Evolutionary conservation across 164 flowering plant species (phyloP), one percentile per base, ranked within the genome.

Genomic region (Magnolia officinalis): DNA sequence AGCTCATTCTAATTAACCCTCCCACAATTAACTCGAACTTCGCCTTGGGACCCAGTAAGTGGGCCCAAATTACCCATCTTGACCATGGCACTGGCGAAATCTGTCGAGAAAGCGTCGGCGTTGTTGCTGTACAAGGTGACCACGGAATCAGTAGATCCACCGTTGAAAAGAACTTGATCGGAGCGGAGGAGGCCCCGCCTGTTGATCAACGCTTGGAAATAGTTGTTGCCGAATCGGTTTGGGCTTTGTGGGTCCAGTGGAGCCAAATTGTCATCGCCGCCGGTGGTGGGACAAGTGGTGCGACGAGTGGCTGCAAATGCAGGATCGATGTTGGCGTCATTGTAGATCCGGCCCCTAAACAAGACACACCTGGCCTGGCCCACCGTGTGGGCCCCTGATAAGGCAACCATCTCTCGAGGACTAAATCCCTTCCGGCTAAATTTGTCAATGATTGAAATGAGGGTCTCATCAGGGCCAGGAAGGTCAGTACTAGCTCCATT

Each of bases 141-240:
- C 50, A 68, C 9, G 31, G 19, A 13, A 6, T 37, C 71, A 19
- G n/a, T 31, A 20, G 71, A 24, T 1, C 50, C 71, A 68, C 51
- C 71, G 2, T 31, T 68, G 50, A 20, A 68, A 2, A 65, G 68
- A 19, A 26, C 50, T 68, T 68, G 71, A 19, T 68, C 50, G 1
- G 71, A 68, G 11, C 31, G 71, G 31, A 68, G 71, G 18, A 68
- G 71, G n/a, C 71, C 71, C 50, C 7, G 29, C n/a, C 26, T 68
- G 6, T 65, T 24, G 29, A 65, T 21, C 68, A 65, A 65, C 16
- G 16, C 26, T 20, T 31, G 18, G 50, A 31, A 68, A n/a, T 68
- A 68, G n/a, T 6, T 5, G 20, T 24, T 68, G 21, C 26, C 71
- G 11, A 68, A 68, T 11, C n/a, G 50, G 9, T 24, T 31, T 1